Base-by-base conservation (phyloP, 192 early-diverging fungal species). In the Podila epicladia region DNA sequence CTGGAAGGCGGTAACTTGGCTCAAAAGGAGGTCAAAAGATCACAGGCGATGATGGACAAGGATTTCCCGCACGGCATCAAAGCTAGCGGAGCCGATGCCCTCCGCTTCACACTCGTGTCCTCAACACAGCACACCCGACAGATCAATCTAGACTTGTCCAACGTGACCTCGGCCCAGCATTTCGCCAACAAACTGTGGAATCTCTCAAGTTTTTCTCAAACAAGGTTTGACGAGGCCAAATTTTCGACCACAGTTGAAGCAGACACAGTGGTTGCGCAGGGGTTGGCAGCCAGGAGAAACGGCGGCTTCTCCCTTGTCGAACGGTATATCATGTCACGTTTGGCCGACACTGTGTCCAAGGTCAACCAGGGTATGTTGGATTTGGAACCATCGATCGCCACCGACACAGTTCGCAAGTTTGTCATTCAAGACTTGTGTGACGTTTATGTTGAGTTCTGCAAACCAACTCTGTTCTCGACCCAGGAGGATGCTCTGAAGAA, bases 141-240 rank as follows among this genome's bases (percentile, higher is more conserved):
- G 85, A 98, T 99, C 77, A 98, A 97, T 82, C 84, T 99, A 72
- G 96, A 97, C 63, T 83, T 99, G 29, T 86, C 89, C 20, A 94
- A 93, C 67, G 93, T 99, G 49, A 88, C 93, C 38, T 89, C 95
- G 7, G 93, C 94, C 61, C 88, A 89, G 57, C 93, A 97, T 77
- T 98, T 97, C 76, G 96, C 96, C 82, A 99, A 99, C 86, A 99
- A 99, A 83, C 83, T 98, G 9, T 98, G 96, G 97, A 98, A 99
- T 67, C 87, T 96, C 4, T 92, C 93, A 55, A 90, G 87, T 35
- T 93, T 95, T 65, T 92, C 88, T n/a, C 65, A 87, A 9, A 84
- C 87, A 62, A 89, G 89, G 70, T 85, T 95, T 9, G 88, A 89
- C 17, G 83, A 85, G 5, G 72, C 83, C 37, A 85, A 84, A 9